Evolutionary conservation across 176 grass and related monocot species (phyloP).

Genomic region (Paspalum notatum): DNA sequence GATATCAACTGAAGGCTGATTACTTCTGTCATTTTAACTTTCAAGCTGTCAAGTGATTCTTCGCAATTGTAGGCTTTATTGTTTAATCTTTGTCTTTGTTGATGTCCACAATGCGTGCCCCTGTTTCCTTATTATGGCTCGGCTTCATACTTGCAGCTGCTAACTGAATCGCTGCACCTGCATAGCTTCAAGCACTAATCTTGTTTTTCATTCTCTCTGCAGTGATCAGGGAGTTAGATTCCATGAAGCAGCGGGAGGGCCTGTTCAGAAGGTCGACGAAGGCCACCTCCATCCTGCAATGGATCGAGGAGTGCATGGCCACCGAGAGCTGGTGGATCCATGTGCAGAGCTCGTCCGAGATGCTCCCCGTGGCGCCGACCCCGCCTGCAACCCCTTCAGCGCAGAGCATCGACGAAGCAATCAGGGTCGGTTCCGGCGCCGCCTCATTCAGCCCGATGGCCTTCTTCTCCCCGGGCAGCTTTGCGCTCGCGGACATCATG

Average conservation of each 20-base stretch:
- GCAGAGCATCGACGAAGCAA: constrained; percentile 23
- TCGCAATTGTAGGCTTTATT: not conserved
- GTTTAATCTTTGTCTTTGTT: not conserved
- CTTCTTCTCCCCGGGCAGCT: constrained; percentile 46
- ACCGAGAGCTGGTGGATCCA: constrained; percentile 84
- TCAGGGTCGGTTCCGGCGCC: not conserved
- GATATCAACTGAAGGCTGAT: not conserved
- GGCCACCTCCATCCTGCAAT: constrained; percentile 70
- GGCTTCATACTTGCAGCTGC: not conserved
- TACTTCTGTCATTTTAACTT: not conserved
- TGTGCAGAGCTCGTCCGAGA: constrained; percentile 80
- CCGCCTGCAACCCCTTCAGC: constrained; percentile 78
- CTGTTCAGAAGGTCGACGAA: constrained; percentile 67
- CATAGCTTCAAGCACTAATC: not conserved
- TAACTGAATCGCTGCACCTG: constrained; percentile 8
- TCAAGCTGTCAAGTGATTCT: constrained; percentile 3
- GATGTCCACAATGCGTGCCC: not conserved
- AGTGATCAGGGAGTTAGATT: constrained; percentile 92
- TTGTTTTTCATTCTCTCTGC: not conserved
- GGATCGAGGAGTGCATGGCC: constrained; percentile 89
- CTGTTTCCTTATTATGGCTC: not conserved
- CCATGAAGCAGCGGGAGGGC: constrained; percentile 73
- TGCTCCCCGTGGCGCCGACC: constrained; percentile 64
- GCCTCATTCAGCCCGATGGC: constrained; percentile 46
- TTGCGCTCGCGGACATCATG: constrained; percentile 49